phyloP scores from a whole-genome alignment of 2,329 filamentous ascomycete genomes.

The Lachnum nothofagi region DNA sequence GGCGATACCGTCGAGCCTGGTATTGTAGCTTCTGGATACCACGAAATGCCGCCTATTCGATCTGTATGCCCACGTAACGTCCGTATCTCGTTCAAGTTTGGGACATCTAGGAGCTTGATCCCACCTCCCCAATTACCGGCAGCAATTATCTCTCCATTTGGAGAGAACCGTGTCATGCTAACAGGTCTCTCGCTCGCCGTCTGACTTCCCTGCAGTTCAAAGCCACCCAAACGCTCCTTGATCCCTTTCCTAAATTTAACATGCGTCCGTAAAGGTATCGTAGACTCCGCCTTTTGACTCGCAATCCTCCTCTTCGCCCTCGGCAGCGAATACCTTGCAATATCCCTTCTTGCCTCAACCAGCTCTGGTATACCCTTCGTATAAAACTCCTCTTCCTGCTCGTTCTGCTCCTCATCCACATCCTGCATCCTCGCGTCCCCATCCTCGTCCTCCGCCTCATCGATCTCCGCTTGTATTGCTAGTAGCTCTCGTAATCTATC shows the following conservation, averaged over 20 bases:
- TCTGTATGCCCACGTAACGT: constrained; percentile 79
- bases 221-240: constrained; percentile 74
- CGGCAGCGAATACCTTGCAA: constrained; percentile 79
- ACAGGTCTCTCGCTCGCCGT: constrained; percentile 86
- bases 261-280: constrained; percentile 80
- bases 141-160: constrained; percentile 75
- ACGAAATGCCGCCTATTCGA: constrained; percentile 83
- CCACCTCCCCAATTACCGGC: constrained; percentile 91
- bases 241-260: constrained; percentile 86
- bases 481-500: constrained; percentile 81
- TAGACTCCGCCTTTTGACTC: constrained; percentile 74
- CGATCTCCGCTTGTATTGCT: constrained; percentile 64
- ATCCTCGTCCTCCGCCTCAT: constrained; percentile 51
- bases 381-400: constrained; percentile 91
- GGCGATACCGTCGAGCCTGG: constrained; percentile 65
- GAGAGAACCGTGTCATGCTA: constrained; percentile 86
- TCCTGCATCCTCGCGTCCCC: constrained; percentile 55
- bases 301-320: constrained; percentile 71
- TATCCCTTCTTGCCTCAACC: constrained; percentile 68
- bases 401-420: constrained; percentile 46
- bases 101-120: constrained; percentile 79
- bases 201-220: constrained; percentile 91
- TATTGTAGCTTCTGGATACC: constrained; percentile 79
- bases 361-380: constrained; percentile 73
- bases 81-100: constrained; percentile 70